Evolutionary conservation across 2,329 filamentous ascomycete genomes (phyloP).

Genomic region (Fusarium pininemorale): DNA sequence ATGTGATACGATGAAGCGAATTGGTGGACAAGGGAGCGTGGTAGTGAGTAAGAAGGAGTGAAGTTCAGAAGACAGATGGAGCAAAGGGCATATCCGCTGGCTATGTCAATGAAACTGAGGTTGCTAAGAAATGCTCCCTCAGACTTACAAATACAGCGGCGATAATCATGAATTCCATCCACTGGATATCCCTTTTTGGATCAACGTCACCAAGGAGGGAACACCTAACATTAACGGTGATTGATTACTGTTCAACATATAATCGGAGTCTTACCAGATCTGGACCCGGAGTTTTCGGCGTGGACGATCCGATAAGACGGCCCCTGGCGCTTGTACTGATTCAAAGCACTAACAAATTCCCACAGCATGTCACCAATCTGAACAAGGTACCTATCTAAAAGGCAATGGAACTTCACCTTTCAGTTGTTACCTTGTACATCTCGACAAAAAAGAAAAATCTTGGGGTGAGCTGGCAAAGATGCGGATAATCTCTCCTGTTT

Average conservation of each 20-base stretch:
- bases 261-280: conserved; percentile 4
- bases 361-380: conserved; percentile 6
- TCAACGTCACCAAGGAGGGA: conserved; percentile 32
- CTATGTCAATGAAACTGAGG: conserved; percentile 16
- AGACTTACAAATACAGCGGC: conserved; percentile 38
- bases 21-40: conserved; percentile 14
- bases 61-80: conserved; percentile 19
- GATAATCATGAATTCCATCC: conserved; percentile 29
- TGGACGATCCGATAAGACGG: conserved; percentile 8
- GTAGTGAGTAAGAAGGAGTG: conserved; percentile 7
- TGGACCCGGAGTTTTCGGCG: conserved; percentile 36
- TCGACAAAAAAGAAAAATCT: neutral
- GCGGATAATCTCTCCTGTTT: conserved; percentile 1
- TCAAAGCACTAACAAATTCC: conserved; percentile 34
- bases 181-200: conserved; percentile 28
- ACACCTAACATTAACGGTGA: conserved; percentile 16
- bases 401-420: neutral
- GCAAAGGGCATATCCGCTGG: conserved; percentile 28
- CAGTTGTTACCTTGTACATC: neutral
- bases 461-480: conserved; percentile 8
- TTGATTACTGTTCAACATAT: neutral
- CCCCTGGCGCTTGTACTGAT: conserved; percentile 38
- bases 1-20: conserved; percentile 1
- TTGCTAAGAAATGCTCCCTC: conserved; percentile 25
- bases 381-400: neutral